Base-by-base conservation (phyloP, 768 basidiomycete species). In the Suillus tomentosus region DNA sequence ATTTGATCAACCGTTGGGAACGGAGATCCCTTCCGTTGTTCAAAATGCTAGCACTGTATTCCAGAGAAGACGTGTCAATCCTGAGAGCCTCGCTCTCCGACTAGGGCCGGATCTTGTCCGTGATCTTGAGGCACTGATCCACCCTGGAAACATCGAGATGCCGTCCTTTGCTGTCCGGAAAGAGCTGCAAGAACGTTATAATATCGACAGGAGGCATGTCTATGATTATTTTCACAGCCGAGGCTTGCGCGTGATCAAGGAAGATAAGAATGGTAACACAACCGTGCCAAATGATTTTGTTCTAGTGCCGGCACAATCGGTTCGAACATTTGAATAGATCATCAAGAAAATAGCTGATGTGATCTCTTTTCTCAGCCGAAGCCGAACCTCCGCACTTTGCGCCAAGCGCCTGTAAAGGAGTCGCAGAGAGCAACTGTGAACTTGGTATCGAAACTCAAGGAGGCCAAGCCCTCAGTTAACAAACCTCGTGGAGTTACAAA, bases 141-240 rank as follows among this genome's bases (percentile, higher is more conserved):
- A 81, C 58, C 86, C 88, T 11, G 90, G 90, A 48, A 86, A 85
- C 50, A 77, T 73, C 34, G 89, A 90, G 71, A 92, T 92, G 90
- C 90, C 90, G 8, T 83, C 86, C 11, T 92, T 91, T 69, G 80
- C 85, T 9, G 79, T 87, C 60, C 83, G 90, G 62, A 88, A 87
- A 66, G 87, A 86, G 65, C 84, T 91, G 40, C 90, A 91, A 74
- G 83, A 86, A 70, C 84, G 87, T 54, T 89, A 89, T 72, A 80
- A 79, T 64, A 87, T 90, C 64, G 89, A 91, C 72, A 80, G 90
- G 67, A 78, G 90, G 67, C 89, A 90, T 68, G 86, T 91, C 66
- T 91, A 91, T 71, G 90, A 91, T 74, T 91, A 91, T 73, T 91
- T 89, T 75, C 90, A 91, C 74, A 82, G 80, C 69, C 78, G 80